phyloP scores from a whole-genome alignment of 345 rosid species.

The Melaleuca alternifolia region DNA sequence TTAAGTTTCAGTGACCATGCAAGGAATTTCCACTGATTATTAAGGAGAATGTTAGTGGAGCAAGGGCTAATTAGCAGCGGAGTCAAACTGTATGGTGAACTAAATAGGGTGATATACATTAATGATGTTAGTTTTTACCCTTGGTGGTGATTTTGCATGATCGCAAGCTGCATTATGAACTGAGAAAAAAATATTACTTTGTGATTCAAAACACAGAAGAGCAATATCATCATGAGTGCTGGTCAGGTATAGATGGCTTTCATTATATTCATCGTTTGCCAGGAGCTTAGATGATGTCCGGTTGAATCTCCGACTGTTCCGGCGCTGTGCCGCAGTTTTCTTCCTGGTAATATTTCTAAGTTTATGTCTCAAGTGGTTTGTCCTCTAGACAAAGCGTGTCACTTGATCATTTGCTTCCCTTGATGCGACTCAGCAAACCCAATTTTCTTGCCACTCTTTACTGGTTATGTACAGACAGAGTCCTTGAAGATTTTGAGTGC shows the following conservation, averaged over 20 bases:
- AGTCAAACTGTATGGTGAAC: not conserved
- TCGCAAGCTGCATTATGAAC: not conserved
- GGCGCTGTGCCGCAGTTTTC: not conserved
- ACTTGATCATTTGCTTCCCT: too few species aligned
- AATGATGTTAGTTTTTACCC: not conserved
- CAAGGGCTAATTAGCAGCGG: not conserved
- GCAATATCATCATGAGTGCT: not conserved
- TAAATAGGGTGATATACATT: not conserved
- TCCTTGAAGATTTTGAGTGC: not conserved
- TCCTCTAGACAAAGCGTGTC: too few species aligned
- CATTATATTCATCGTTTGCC: not conserved
- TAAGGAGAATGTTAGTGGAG: not conserved
- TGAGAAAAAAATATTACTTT: not conserved
- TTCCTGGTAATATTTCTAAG: not conserved
- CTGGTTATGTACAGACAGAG: not conserved
- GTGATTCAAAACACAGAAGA: not conserved
- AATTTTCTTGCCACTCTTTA: not conserved
- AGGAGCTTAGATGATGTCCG: not conserved
- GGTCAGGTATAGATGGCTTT: not conserved
- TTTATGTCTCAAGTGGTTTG: not conserved
- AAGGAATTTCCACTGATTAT: not conserved
- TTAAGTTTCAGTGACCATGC: not conserved
- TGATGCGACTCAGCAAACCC: not conserved
- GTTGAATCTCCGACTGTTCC: not conserved
- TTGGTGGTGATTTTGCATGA: not conserved